A percentile compares a stretch with the other conserved stretches of the same genome.
Conservation (phyloP, 192 early-diverging fungal species). For the Chytriomyces sp. region DNA sequence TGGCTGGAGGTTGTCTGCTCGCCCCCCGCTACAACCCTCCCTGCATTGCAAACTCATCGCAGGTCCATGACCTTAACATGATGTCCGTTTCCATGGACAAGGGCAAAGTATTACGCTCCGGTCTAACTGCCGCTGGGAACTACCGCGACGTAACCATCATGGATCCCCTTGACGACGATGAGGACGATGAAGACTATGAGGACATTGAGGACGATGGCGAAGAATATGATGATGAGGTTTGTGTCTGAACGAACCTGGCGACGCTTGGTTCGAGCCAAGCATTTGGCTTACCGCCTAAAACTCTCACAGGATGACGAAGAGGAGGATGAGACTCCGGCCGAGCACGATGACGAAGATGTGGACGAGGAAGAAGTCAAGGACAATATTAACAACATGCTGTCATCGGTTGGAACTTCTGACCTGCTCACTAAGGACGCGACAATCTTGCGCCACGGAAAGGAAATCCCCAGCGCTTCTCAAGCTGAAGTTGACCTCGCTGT, state of each 20-base stretch:
- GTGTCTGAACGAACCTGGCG: not conserved
- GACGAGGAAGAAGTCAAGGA: slow-evolving; percentile 22
- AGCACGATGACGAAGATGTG: slow-evolving; percentile 1
- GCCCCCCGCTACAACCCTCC: not conserved
- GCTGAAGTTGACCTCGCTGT: slow-evolving; percentile 20
- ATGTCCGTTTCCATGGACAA: not conserved
- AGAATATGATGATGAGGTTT: not conserved
- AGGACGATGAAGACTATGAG: slow-evolving; percentile 14
- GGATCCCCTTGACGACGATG: slow-evolving; percentile 10
- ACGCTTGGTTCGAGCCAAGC: not conserved
- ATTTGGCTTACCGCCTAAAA: no score
- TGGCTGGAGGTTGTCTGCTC: not conserved
- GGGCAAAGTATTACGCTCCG: slow-evolving; percentile 15
- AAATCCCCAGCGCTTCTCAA: slow-evolving; percentile 4
- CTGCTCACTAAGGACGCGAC: slow-evolving; percentile 16
- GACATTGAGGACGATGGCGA: slow-evolving; percentile 3
- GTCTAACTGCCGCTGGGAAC: not conserved
- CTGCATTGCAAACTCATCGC: not conserved
- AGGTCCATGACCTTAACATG: slow-evolving; percentile 18
- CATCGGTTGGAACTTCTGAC: not conserved
- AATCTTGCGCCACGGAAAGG: slow-evolving; percentile 22
- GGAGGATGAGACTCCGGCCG: no score
- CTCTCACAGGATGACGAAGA: slow-evolving; percentile 4
- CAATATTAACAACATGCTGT: slow-evolving; percentile 4
- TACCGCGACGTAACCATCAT: slow-evolving; percentile 13